Conservation (phyloP, 768 basidiomycete species). For the Boletales sp. region DNA sequence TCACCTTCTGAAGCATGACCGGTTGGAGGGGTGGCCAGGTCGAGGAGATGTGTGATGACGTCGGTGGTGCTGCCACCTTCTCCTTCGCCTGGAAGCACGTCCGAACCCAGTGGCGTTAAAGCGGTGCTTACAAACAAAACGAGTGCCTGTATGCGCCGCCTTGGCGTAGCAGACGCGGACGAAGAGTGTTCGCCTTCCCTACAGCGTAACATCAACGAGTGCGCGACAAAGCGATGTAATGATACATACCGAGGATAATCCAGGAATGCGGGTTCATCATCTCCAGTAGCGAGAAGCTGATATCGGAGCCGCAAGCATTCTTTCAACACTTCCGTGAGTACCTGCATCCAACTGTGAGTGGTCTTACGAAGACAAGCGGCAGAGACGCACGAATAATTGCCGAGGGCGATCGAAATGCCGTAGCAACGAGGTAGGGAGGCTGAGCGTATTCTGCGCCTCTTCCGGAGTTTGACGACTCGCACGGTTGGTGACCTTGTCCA, state of each 20-base stretch:
- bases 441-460: conserved; percentile 57
- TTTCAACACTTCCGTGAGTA: conserved; percentile 58
- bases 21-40: conserved; percentile 38
- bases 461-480: conserved; percentile 58
- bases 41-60: conserved; percentile 48
- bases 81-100: background rate
- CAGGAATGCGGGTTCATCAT: conserved; percentile 46
- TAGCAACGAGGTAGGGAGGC: conserved; percentile 64
- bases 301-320: conserved; percentile 62
- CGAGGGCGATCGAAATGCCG: conserved; percentile 47
- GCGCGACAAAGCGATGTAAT: background rate
- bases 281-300: conserved; percentile 38
- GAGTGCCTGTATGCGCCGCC: conserved; percentile 64
- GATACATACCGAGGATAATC: conserved; percentile 47
- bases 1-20: conserved; percentile 32
- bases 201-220: background rate
- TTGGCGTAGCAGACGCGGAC: conserved; percentile 42
- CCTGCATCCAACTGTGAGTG: conserved; percentile 35
- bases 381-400: conserved; percentile 50
- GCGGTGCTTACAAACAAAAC: conserved; percentile 59
- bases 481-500: conserved; percentile 73
- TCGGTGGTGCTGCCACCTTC: conserved; percentile 34
- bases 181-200: conserved; percentile 61
- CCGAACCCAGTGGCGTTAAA: conserved; percentile 34
- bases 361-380: background rate